phyloP scores from a whole-genome alignment of 2,329 filamentous ascomycete species.

The Xylaria sp. region DNA sequence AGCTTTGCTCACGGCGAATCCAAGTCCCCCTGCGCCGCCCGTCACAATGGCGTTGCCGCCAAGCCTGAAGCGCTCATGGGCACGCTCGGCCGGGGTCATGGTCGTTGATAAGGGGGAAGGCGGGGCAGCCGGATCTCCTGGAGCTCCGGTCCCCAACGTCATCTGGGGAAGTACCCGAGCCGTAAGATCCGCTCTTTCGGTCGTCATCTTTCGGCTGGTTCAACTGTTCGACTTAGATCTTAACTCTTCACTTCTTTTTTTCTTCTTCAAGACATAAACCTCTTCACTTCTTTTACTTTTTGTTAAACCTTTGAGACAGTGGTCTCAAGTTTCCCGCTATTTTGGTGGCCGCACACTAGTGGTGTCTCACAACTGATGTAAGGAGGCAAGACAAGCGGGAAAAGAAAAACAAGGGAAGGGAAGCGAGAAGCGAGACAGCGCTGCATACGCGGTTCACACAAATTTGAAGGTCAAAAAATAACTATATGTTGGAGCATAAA shows the following conservation, averaged over 20 bases:
- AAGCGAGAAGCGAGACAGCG: not conserved
- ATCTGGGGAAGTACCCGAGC: constrained; percentile 44
- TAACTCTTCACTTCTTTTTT: not conserved
- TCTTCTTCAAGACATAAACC: not conserved
- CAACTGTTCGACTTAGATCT: not conserved
- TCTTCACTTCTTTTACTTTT: not conserved
- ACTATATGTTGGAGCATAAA: not conserved
- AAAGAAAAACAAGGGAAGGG: not conserved
- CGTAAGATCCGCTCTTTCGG: constrained; percentile 44
- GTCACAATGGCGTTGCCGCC: constrained; percentile 50
- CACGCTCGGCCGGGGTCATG: constrained; percentile 40
- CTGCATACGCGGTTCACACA: not conserved
- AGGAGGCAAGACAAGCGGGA: not conserved
- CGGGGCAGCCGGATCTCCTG: constrained; percentile 43
- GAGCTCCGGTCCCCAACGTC: constrained; percentile 42
- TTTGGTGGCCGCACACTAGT: not conserved
- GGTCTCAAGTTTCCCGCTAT: too few relatives aligned
- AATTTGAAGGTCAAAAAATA: not conserved
- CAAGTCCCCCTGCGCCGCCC: constrained; percentile 49
- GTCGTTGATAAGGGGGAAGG: constrained; percentile 41
- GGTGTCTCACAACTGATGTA: not conserved
- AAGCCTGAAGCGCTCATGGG: constrained; percentile 46
- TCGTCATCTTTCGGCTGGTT: constrained; percentile 37
- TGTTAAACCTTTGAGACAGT: not conserved
- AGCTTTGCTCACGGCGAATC: constrained; percentile 45